Base-by-base conservation (phyloP, 2,329 filamentous ascomycete genomes). In the Penicillium sp. region DNA sequence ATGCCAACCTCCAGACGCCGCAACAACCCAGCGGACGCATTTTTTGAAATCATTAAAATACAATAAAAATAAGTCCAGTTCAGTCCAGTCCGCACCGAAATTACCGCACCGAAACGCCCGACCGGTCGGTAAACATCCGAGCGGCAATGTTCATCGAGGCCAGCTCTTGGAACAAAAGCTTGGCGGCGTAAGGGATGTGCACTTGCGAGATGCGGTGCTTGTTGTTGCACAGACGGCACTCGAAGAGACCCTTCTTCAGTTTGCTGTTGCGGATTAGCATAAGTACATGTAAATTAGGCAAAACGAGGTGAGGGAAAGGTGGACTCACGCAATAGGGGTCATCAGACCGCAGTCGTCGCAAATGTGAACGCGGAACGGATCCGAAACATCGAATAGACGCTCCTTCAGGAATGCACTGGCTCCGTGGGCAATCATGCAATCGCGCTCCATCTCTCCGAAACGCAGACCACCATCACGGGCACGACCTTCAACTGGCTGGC, bases 381-480 rank as follows among this genome's bases (percentile, higher is more conserved):
- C 94, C 46, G 91, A 96, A 44, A 99, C 94, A 72, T 97, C 93
- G 67, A 99, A 97, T 52, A 99, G 78, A 67, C 94, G 86, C 80
- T 99, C 94, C 78, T 99, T 99, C 69, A 99, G 78, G 83, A 99
- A 99, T 1, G 92, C 88, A 48, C 91, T 93, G 3, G 95, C 94
- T 70, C 94, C 94, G 72, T 99, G 95, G n/a, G 95, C 91, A 79
- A 99, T 99, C 94, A 99, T 99, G 74, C 94, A 99, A 84, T 99
- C 95, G 79, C 95, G 93, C 77, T 99, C 95, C 94, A 99, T 99
- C 81, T 99, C 94, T 86, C 94, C 94, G 85, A 99, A 99, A 71
- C 95, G 93, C 37, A 99, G 83, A 80, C 94, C 94, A 83, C 94
- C 94, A 71, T 99, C 95, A 75, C 95, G 83, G 3, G 94, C 94